Percentiles rank a stretch among this genome's conserved stretches.
Conservation (phyloP, 768 basidiomycete genomes). For the Lentinula lateritia region DNA sequence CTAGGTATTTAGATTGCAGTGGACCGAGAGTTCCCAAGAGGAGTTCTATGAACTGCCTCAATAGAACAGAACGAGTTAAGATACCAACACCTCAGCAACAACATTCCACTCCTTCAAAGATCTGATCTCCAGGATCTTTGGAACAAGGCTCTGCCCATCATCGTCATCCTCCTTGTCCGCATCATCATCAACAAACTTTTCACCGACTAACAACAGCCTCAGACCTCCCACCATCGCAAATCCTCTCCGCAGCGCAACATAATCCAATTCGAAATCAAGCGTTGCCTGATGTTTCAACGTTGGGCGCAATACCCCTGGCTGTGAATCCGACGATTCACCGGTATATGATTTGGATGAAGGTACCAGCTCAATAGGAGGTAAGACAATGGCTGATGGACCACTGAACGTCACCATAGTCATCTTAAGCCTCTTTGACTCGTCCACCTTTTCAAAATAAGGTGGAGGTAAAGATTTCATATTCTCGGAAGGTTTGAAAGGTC, state of each 20-base stretch:
- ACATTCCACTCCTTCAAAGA: conserved; percentile 34
- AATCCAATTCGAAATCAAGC: conserved; percentile 62
- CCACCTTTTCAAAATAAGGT: conserved; percentile 37
- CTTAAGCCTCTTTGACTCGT: conserved; percentile 26
- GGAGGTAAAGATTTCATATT: conserved; percentile 30
- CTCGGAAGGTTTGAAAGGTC: conserved; percentile 7
- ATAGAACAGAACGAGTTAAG: conserved; percentile 1
- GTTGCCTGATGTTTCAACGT: conserved; percentile 29
- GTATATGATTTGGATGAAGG: neutral
- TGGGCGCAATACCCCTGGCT: neutral
- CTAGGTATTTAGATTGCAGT: too few relatives aligned
- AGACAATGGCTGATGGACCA: conserved; percentile 45
- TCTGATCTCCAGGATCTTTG: conserved; percentile 19
- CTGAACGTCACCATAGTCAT: conserved; percentile 34
- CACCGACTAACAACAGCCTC: conserved; percentile 60
- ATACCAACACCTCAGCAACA: conserved; percentile 68
- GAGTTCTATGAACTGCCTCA: too few relatives aligned
- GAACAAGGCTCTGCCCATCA: conserved; percentile 26
- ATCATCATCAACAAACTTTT: conserved; percentile 36
- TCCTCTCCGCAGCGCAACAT: conserved; percentile 51
- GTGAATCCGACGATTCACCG: conserved; percentile 13
- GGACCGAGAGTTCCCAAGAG: too few relatives aligned
- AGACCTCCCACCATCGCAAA: conserved; percentile 65
- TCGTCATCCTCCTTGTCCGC: conserved; percentile 16
- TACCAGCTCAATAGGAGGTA: conserved; percentile 38